Conservation (phyloP, 192 early-diverging fungal species). For the Backusella circina region DNA sequence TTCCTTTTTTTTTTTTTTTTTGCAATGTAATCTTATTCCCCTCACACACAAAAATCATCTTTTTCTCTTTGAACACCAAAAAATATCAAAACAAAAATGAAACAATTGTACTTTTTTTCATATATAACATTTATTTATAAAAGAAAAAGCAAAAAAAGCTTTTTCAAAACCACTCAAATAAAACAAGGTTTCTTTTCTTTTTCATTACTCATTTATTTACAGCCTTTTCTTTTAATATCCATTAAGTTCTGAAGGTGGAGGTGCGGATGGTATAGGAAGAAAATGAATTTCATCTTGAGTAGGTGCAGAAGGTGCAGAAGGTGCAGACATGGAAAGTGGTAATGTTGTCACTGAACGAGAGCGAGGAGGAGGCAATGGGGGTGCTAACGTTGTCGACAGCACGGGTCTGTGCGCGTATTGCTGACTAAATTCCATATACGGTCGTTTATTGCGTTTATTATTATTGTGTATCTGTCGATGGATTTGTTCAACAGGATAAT, state of each 20-base stretch:
- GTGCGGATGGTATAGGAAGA: constrained; percentile 1
- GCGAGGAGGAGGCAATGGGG: neutral
- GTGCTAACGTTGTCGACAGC: neutral
- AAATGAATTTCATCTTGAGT: neutral
- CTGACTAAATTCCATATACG: neutral
- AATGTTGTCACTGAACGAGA: neutral
- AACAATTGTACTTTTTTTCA: too few relatives aligned
- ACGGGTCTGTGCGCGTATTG: neutral
- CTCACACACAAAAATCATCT: neutral
- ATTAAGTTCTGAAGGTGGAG: neutral
- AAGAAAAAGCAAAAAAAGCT: too few relatives aligned
- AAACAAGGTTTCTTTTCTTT: too few relatives aligned
- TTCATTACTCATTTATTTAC: neutral
- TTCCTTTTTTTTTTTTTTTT: neutral
- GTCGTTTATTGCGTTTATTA: neutral
- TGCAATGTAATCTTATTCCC: neutral
- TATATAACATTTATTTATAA: too few relatives aligned
- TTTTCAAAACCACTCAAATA: too few relatives aligned
- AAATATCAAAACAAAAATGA: too few relatives aligned
- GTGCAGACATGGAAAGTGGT: neutral
- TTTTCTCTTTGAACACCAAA: neutral
- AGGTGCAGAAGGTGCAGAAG: neutral
- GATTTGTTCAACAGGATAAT: neutral
- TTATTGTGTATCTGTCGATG: neutral
- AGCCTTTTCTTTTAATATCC: too few relatives aligned